phyloP scores from a whole-genome alignment of 805 yeast genomes.

The Starmerella stigmatis region DNA sequence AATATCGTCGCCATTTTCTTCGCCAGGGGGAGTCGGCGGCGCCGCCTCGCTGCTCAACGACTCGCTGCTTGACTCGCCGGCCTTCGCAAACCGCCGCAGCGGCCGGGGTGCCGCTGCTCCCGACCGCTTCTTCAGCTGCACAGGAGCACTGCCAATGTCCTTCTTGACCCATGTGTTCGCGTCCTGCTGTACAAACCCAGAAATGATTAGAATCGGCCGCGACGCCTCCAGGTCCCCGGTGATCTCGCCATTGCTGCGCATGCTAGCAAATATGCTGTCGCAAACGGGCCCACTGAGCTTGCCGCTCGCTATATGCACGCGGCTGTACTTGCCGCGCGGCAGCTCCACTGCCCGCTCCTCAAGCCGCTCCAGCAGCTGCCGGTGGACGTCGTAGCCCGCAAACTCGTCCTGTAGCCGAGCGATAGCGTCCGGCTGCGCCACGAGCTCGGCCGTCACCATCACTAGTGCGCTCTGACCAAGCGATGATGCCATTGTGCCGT shows the following conservation, averaged over 20 bases:
- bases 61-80: slow-evolving; percentile 16
- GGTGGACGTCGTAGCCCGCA: slow-evolving; percentile 21
- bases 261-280: slow-evolving; percentile 26
- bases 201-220: slow-evolving; percentile 32
- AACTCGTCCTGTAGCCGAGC: slow-evolving; percentile 16
- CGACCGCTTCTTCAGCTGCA: neutral
- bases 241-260: slow-evolving; percentile 29
- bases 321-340: slow-evolving; percentile 24
- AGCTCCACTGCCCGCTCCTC: slow-evolving; percentile 28
- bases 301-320: slow-evolving; percentile 28
- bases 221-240: slow-evolving; percentile 25
- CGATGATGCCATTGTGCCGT: neutral
- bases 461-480: slow-evolving; percentile 14
- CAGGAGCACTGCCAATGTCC: neutral
- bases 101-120: neutral
- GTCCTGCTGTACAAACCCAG: slow-evolving; percentile 31
- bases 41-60: slow-evolving; percentile 28
- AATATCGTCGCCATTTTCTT: slow-evolving; percentile 41
- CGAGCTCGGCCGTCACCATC: slow-evolving; percentile 23
- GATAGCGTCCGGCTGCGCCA: slow-evolving; percentile 21
- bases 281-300: slow-evolving; percentile 20
- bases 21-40: slow-evolving; percentile 38
- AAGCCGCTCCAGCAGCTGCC: slow-evolving; percentile 34
- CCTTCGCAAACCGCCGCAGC: slow-evolving; percentile 1
- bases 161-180: slow-evolving; percentile 4